Conservation (phyloP, 768 basidiomycete species). For the Tylopilus intermedius region DNA sequence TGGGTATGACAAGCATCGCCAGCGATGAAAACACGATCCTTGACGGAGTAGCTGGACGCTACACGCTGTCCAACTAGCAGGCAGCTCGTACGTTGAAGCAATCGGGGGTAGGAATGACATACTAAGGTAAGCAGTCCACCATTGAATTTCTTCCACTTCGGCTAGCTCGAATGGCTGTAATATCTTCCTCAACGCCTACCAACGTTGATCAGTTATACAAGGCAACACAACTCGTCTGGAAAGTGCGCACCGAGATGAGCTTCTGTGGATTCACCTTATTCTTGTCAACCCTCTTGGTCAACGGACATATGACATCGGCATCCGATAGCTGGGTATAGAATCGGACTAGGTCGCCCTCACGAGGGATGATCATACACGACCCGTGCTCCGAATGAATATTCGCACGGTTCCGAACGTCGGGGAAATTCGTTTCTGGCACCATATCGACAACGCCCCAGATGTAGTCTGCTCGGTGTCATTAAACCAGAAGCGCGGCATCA, state of each 20-base stretch:
- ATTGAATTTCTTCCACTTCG: conserved; percentile 47
- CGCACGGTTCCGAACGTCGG: conserved; percentile 63
- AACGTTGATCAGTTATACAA: not conserved
- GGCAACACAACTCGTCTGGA: not conserved
- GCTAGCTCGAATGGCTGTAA: conserved; percentile 52
- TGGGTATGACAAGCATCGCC: conserved; percentile 74
- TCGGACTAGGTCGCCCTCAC: conserved; percentile 63
- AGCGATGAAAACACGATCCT: conserved; percentile 67
- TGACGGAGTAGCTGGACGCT: conserved; percentile 53
- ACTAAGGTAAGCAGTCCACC: conserved; percentile 76
- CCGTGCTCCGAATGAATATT: conserved; percentile 67
- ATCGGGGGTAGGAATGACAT: conserved; percentile 15
- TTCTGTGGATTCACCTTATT: conserved; percentile 44
- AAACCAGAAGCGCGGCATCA: not conserved
- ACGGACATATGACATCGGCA: conserved; percentile 37
- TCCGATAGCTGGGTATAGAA: conserved; percentile 67
- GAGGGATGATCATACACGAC: conserved; percentile 70
- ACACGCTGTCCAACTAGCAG: conserved; percentile 67
- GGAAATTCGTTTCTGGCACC: conserved; percentile 68
- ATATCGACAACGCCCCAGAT: conserved; percentile 83
- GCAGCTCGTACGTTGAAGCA: not conserved
- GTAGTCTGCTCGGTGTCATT: conserved; percentile 43
- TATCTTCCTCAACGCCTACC: conserved; percentile 50
- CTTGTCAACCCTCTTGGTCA: conserved; percentile 48
- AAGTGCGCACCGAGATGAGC: conserved; percentile 45